Conservation (phyloP, 257 asterid genomes). For the Rehmannia glutinosa region DNA sequence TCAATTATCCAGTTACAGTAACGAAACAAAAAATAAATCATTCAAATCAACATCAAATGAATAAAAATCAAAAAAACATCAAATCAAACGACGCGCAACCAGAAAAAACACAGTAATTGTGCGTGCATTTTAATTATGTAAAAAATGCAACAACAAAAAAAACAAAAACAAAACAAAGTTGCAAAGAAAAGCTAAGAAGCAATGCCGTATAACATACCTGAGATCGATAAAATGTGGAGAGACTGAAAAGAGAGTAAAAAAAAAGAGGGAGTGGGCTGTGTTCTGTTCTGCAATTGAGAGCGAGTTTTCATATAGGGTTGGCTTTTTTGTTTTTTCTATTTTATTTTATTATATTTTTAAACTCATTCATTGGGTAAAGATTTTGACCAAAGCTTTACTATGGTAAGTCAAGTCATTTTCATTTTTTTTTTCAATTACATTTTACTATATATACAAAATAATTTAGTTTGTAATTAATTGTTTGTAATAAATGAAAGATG, state of each 20-base stretch:
- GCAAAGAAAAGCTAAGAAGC: not conserved
- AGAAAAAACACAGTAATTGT: slow-evolving; percentile 7
- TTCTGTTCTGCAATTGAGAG: slow-evolving; percentile 17
- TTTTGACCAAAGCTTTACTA: slow-evolving; percentile 23
- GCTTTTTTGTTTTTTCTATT: not conserved
- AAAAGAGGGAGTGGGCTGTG: slow-evolving; percentile 26
- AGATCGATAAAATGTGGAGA: too few relatives aligned
- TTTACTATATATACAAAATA: too few relatives aligned
- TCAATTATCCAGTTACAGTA: not conserved
- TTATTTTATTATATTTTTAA: not conserved
- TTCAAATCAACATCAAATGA: slow-evolving; percentile 12
- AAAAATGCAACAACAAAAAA: slow-evolving; percentile 8
- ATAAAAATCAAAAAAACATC: not conserved
- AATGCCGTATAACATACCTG: slow-evolving; percentile 24
- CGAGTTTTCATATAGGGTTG: slow-evolving; percentile 31
- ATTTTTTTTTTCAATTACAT: not conserved
- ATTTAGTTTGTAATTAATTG: too few relatives aligned
- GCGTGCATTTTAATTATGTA: slow-evolving; percentile 2
- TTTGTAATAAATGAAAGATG: too few relatives aligned
- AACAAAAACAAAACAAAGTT: slow-evolving; percentile 11
- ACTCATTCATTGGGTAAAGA: slow-evolving; percentile 6
- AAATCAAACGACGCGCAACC: slow-evolving; percentile 6
- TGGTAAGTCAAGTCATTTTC: slow-evolving; percentile 7
- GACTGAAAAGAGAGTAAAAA: not conserved
- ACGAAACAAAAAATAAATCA: not conserved